These are phyloP conservation scores for Coemansia sp. DNA, from an alignment of 192 early-diverging fungal genomes.

Conservation along the genomic window DNA sequence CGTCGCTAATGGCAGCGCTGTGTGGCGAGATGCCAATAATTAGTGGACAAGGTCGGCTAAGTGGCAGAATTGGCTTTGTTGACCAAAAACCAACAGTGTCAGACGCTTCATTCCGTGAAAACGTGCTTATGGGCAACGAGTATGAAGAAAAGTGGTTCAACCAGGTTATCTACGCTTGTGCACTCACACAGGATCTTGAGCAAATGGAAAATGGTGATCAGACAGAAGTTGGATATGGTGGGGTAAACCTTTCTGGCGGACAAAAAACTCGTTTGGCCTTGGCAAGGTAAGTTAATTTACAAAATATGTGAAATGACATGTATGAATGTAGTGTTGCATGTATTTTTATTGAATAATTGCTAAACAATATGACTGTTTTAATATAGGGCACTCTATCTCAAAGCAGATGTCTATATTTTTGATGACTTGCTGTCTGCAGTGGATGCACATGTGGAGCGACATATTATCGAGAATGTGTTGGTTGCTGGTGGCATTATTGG, in stretches of 20 bases:
- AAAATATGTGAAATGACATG: background rate
- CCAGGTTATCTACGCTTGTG: slow-evolving; percentile 32
- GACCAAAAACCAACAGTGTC: slow-evolving; percentile 45
- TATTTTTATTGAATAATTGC: background rate
- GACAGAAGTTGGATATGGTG: slow-evolving; percentile 59
- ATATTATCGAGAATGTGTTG: slow-evolving; percentile 56
- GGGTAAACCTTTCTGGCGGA: slow-evolving; percentile 62
- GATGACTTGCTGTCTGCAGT: slow-evolving; percentile 75
- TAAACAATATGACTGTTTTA: slow-evolving; percentile 14
- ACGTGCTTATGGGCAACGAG: slow-evolving; percentile 42
- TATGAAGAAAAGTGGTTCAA: slow-evolving; percentile 33
- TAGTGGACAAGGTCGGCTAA: slow-evolving; percentile 63
- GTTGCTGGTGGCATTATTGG: slow-evolving; percentile 27
- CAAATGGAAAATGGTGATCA: slow-evolving; percentile 20
- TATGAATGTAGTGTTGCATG: background rate
- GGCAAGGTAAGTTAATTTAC: slow-evolving; percentile 41
- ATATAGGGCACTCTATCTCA: slow-evolving; percentile 59
- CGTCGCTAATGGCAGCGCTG: slow-evolving; percentile 61
- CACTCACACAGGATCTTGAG: slow-evolving; percentile 28
- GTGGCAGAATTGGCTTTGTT: slow-evolving; percentile 58
- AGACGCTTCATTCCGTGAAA: slow-evolving; percentile 47
- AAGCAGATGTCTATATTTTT: slow-evolving; percentile 64
- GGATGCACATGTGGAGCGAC: slow-evolving; percentile 60
- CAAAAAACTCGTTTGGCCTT: slow-evolving; percentile 64
- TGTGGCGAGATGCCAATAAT: slow-evolving; percentile 84